Conservation (phyloP, 2,329 filamentous ascomycete species). For the Cordyceps cicadae region DNA sequence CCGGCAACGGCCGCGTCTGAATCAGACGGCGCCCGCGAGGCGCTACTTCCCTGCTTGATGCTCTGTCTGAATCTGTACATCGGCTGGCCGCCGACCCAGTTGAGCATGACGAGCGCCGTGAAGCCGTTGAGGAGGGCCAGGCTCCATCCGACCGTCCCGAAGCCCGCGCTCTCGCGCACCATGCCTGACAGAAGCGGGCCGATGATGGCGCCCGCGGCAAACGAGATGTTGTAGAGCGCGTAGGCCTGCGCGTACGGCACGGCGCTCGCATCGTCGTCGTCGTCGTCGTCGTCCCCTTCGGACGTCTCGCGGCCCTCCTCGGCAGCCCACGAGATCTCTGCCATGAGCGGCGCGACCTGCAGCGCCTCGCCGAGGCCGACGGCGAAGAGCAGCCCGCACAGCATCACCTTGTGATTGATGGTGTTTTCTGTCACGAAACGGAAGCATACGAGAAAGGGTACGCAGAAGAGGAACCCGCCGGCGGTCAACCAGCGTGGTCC, state of each 20-base stretch:
- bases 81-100: slow-evolving; percentile 22
- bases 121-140: slow-evolving; percentile 22
- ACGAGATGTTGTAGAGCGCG: slow-evolving; percentile 29
- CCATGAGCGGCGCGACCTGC: slow-evolving; percentile 28
- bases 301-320: slow-evolving; percentile 2
- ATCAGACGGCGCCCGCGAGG: not conserved
- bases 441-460: slow-evolving; percentile 26
- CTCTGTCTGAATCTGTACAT: not conserved
- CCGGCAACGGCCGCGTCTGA: not conserved
- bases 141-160: slow-evolving; percentile 26
- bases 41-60: not conserved
- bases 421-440: slow-evolving; percentile 25
- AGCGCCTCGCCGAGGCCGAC: slow-evolving; percentile 23
- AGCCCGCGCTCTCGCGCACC: slow-evolving; percentile 25
- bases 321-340: slow-evolving; percentile 28
- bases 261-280: slow-evolving; percentile 12
- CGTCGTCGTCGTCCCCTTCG: not conserved
- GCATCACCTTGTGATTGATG: slow-evolving; percentile 22
- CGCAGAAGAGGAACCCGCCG: slow-evolving; percentile 24
- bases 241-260: slow-evolving; percentile 28
- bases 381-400: slow-evolving; percentile 25
- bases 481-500: slow-evolving; percentile 27
- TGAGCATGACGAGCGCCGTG: slow-evolving; percentile 20
- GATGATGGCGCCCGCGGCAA: slow-evolving; percentile 23
- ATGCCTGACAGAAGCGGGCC: slow-evolving; percentile 28